phyloP scores from a whole-genome alignment of 768 basidiomycete species.

The Punctularia strigosozonata region DNA sequence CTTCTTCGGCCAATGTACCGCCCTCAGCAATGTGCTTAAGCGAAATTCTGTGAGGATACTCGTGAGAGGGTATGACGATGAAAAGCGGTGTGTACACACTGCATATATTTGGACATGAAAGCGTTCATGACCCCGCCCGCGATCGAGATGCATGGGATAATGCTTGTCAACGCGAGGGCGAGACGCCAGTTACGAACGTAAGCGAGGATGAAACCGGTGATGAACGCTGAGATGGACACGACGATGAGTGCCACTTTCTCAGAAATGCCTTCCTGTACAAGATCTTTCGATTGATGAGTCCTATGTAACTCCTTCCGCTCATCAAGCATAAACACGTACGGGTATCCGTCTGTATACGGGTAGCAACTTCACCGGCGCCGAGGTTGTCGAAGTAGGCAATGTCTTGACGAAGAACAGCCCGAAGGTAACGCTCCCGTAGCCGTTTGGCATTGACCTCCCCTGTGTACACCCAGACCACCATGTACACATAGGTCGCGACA shows the following conservation, averaged over 20 bases:
- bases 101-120: constrained; percentile 49
- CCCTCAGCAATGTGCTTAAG: constrained; percentile 68
- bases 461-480: constrained; percentile 57
- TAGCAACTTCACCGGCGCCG: constrained; percentile 89
- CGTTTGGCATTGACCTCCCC: constrained; percentile 77
- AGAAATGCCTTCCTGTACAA: constrained; percentile 84
- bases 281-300: constrained; percentile 30
- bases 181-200: constrained; percentile 67
- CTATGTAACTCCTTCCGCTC: not conserved
- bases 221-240: constrained; percentile 57
- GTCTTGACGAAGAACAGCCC: constrained; percentile 73
- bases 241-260: constrained; percentile 75
- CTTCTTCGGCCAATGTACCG: constrained; percentile 84
- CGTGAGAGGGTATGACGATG: not conserved
- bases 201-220: constrained; percentile 70
- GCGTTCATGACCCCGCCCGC: constrained; percentile 66
- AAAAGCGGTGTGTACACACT: constrained; percentile 29
- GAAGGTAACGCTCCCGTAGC: constrained; percentile 73
- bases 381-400: constrained; percentile 86
- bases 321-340: constrained; percentile 31
- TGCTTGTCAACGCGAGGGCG: constrained; percentile 70
- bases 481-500: constrained; percentile 61
- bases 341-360: constrained; percentile 82
- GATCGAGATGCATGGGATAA: constrained; percentile 73
- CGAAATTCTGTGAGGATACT: constrained; percentile 32